Conservation (phyloP, 352 stramenopile species). For the Phytophthora melonis region DNA sequence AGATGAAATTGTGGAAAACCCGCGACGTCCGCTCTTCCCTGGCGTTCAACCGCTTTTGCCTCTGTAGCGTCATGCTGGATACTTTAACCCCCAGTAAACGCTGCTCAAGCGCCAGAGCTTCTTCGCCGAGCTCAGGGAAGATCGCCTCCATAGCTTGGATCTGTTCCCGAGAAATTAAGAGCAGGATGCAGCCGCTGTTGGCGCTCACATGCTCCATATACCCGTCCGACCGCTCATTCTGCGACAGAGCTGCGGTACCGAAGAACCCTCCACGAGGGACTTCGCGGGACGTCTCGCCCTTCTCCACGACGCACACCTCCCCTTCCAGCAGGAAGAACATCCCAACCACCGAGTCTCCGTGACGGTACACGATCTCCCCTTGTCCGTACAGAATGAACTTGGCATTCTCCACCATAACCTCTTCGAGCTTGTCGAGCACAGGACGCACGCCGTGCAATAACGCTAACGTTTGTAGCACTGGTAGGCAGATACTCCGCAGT, state of each 20-base stretch:
- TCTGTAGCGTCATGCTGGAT: constrained; percentile 7
- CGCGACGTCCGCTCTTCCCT: neutral
- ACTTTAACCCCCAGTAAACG: constrained; percentile 51
- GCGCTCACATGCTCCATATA: constrained; percentile 64
- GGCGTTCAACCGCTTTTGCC: neutral
- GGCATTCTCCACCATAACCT: constrained; percentile 56
- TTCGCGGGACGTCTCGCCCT: constrained; percentile 30
- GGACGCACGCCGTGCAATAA: constrained; percentile 45
- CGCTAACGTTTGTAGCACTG: constrained; percentile 54
- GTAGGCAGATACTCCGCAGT: constrained; percentile 52
- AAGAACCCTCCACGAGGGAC: constrained; percentile 59
- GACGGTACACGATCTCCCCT: constrained; percentile 62
- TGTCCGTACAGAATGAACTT: constrained; percentile 70
- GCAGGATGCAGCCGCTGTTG: constrained; percentile 61
- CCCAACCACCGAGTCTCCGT: constrained; percentile 63
- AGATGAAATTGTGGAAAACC: constrained; percentile 8
- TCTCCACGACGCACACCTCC: constrained; percentile 49
- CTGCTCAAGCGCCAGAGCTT: constrained; percentile 55
- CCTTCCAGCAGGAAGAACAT: constrained; percentile 73
- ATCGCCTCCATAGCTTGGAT: constrained; percentile 57
- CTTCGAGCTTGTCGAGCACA: constrained; percentile 46
- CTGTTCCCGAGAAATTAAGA: constrained; percentile 61
- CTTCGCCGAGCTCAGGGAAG: constrained; percentile 57
- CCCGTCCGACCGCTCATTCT: constrained; percentile 54
- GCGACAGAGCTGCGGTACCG: constrained; percentile 48